Base-by-base conservation (phyloP, 495 filamentous ascomycete species). In the Parmelia sp. region DNA sequence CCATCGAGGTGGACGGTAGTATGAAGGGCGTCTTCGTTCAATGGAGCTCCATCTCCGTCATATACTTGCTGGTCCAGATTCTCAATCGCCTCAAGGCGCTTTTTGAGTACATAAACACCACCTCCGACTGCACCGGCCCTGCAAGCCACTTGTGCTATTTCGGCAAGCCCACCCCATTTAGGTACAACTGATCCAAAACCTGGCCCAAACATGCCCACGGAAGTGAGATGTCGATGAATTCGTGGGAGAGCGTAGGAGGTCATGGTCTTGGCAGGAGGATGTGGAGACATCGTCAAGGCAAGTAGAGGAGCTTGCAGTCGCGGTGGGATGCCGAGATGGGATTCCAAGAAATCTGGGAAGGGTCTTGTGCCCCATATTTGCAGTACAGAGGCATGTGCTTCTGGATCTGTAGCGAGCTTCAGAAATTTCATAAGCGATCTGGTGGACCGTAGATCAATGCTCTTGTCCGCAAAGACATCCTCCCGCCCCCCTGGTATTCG, bases 101-200 rank as follows among this genome's bases (percentile, higher is more conserved):
- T 86, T 45, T 84, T 85, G 27, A 97, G 86, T 63, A 96, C 90
- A 76, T 97, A 97, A 8, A 95, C 83, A 23, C 86, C 90, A 37
- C 94, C 95, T 6, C 95, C 93, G 11, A 98, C 92, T 7, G 94
- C 94, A 60, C 88, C 86, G 42, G 94, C 91, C 64, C 94, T 89
- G 69, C 94, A 97, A 17, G 87, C 90, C 15, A 97, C 91, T 71
- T 98, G 94, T 25, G 90, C 82, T 65, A 97, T 86, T 75, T 98
- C 94, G n/a, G 91, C 88, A 14, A 86, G 80, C 64, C 95, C 92
- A 27, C 94, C 94, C 87, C 92, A 98, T 76, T 94, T 96, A 15
- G 92, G 86, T 64, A 93, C 78, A 14, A 97, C 84, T 56, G 88
- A 86, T 39, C 90, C 88, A 72, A 97, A 96, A 8, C 91, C 91